Conservation (phyloP, 2,329 filamentous ascomycete species). For the Cytospora piceae region DNA sequence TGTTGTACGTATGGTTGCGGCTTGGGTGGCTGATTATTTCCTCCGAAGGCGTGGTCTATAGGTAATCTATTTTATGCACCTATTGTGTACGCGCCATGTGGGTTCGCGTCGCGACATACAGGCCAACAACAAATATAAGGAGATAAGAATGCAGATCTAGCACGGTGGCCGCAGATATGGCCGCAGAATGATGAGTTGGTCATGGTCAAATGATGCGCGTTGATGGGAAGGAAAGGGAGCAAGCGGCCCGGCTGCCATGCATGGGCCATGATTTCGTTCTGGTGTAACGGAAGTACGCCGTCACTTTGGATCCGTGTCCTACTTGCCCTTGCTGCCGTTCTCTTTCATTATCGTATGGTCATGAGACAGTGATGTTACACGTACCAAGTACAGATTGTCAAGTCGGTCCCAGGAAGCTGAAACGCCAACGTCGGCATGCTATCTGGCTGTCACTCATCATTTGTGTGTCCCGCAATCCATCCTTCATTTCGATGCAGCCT, state of each 20-base stretch:
- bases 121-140: not conserved
- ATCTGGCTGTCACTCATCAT: not conserved
- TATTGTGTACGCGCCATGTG: conserved; percentile 1
- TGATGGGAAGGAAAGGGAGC: conserved; percentile 8
- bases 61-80: not conserved
- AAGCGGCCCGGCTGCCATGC: not conserved
- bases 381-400: not conserved
- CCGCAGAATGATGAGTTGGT: conserved; percentile 20
- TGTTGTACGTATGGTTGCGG: not conserved
- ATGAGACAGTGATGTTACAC: conserved; percentile 16
- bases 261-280: not conserved
- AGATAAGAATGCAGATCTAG: conserved; percentile 5
- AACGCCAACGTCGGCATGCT: not conserved
- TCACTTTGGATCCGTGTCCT: not conserved
- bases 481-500: conserved; percentile 3
- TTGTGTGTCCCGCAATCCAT: not conserved
- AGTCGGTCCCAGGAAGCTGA: conserved; percentile 3
- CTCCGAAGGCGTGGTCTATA: not conserved
- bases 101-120: conserved; percentile 3
- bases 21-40: too few species aligned
- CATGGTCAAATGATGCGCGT: conserved; percentile 19
- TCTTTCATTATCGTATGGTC: conserved; percentile 7
- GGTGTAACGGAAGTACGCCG: not conserved
- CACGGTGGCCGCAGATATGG: conserved; percentile 23
- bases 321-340: not conserved